These are phyloP conservation scores for Gonium pectorale DNA, from an alignment of 139 green algal genomes.

Conservation along the genomic window DNA sequence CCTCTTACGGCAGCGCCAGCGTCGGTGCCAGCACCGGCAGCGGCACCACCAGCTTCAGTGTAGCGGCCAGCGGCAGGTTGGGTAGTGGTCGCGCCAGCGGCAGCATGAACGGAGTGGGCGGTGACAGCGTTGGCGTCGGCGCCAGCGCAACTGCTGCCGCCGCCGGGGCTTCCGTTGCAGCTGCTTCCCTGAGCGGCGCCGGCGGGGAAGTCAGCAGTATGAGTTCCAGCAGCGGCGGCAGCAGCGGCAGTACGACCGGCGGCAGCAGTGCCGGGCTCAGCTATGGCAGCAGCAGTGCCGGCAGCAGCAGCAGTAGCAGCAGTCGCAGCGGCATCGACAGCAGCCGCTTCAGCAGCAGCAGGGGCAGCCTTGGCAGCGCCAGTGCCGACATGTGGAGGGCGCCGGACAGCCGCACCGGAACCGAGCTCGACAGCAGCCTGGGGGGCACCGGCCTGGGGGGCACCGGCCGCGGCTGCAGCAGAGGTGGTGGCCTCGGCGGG, in stretches of 20 bases:
- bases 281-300: neutral
- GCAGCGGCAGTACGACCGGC: neutral
- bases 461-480: too few species aligned
- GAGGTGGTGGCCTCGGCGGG: too few species aligned
- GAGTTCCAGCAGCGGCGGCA: neutral
- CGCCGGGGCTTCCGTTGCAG: neutral
- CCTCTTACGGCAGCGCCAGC: too few species aligned
- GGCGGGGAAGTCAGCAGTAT: constrained; percentile 4
- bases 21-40: too few species aligned
- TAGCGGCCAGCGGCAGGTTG: too few species aligned
- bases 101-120: too few species aligned
- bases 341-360: neutral
- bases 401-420: too few species aligned
- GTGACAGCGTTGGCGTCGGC: neutral
- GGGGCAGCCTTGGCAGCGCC: neutral
- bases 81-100: too few species aligned
- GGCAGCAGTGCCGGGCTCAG: neutral
- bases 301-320: neutral
- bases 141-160: neutral
- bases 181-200: neutral
- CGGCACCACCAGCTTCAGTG: too few species aligned
- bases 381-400: too few species aligned
- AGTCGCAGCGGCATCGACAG: neutral
- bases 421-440: too few species aligned
- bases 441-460: too few species aligned